Evolutionary conservation across 177 flowering plant species (phyloP).

Genomic region (Vitis hybrid): DNA sequence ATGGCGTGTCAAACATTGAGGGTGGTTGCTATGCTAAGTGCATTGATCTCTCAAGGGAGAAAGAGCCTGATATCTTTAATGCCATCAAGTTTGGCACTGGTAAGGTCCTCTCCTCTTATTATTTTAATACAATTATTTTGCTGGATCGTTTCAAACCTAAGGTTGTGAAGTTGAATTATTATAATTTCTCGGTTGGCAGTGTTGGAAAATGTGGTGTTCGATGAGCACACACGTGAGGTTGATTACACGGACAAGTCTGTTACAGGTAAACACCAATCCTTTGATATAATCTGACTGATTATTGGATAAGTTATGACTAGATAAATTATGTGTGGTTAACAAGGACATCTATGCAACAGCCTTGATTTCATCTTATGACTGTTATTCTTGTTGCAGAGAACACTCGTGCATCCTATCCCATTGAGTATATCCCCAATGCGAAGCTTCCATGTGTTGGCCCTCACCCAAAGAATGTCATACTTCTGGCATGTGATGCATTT

Average conservation of each 20-base stretch:
- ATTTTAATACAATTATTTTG: too few relatives aligned
- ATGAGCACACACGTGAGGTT: slow-evolving; percentile 89
- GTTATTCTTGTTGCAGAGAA: slow-evolving; percentile 60
- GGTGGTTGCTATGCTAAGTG: slow-evolving; percentile 99
- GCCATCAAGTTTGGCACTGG: slow-evolving; percentile 98
- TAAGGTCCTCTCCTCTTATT: slow-evolving; percentile 11
- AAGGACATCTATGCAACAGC: too few relatives aligned
- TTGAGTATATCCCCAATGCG: slow-evolving; percentile 95
- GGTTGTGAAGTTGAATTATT: background rate
- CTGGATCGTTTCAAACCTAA: background rate
- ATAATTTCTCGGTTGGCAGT: slow-evolving; percentile 44
- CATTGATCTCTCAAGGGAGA: slow-evolving; percentile 80
- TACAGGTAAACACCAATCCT: slow-evolving; percentile 50
- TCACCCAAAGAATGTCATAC: slow-evolving; percentile 94
- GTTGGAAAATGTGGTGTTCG: slow-evolving; percentile 92
- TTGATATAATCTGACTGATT: too few relatives aligned
- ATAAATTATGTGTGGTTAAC: too few relatives aligned
- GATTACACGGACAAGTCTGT: slow-evolving; percentile 92
- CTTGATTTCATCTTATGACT: background rate
- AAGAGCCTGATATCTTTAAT: slow-evolving; percentile 97
- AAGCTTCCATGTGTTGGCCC: slow-evolving; percentile 95
- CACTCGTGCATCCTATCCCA: slow-evolving; percentile 95
- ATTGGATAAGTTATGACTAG: too few relatives aligned
- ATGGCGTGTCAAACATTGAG: slow-evolving; percentile 96
- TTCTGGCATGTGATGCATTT: slow-evolving; percentile 95